Evolutionary conservation across 176 grass and related monocot species (phyloP).

Genomic region (Metroxylon sagu): DNA sequence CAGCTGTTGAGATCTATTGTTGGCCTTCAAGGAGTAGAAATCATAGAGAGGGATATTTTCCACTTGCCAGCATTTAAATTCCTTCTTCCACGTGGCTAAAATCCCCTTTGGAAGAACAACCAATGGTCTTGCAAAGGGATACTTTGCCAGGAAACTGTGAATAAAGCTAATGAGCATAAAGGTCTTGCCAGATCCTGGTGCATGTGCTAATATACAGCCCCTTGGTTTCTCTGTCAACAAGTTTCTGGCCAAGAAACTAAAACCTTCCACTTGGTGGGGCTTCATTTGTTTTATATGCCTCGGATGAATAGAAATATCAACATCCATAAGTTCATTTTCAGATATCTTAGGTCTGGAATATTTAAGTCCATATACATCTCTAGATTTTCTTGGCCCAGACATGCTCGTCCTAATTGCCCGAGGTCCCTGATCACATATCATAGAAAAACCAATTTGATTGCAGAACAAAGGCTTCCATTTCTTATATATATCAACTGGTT

Average conservation of each 20-base stretch:
- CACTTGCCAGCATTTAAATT: slow-evolving; percentile 73
- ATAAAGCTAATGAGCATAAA: slow-evolving; percentile 98
- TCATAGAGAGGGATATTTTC: slow-evolving; percentile 80
- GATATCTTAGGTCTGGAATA: slow-evolving; percentile 37
- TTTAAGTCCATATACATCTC: slow-evolving; percentile 44
- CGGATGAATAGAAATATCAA: slow-evolving; percentile 80
- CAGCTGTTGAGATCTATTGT: slow-evolving; percentile 74
- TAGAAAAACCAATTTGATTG: background rate
- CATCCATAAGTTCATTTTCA: slow-evolving; percentile 37
- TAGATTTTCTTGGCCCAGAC: slow-evolving; percentile 29
- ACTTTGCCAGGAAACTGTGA: slow-evolving; percentile 92
- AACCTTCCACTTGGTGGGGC: slow-evolving; percentile 79
- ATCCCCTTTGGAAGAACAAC: slow-evolving; percentile 92
- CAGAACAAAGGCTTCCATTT: too few species aligned
- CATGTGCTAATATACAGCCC: slow-evolving; percentile 95
- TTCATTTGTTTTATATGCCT: slow-evolving; percentile 78
- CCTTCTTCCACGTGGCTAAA: slow-evolving; percentile 80
- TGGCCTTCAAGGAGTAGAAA: slow-evolving; percentile 91
- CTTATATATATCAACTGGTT: too few species aligned
- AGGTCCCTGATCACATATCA: slow-evolving; percentile 42
- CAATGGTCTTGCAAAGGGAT: slow-evolving; percentile 68
- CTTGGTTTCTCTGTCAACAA: slow-evolving; percentile 62
- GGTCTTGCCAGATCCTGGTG: slow-evolving; percentile 91
- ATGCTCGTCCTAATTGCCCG: slow-evolving; percentile 36
- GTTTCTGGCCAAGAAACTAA: slow-evolving; percentile 87